Percentiles rank a stretch among this genome's conserved stretches.
Evolutionary conservation across 768 basidiomycete species (phyloP).

Genomic region (Rhodotorula paludigena): DNA sequence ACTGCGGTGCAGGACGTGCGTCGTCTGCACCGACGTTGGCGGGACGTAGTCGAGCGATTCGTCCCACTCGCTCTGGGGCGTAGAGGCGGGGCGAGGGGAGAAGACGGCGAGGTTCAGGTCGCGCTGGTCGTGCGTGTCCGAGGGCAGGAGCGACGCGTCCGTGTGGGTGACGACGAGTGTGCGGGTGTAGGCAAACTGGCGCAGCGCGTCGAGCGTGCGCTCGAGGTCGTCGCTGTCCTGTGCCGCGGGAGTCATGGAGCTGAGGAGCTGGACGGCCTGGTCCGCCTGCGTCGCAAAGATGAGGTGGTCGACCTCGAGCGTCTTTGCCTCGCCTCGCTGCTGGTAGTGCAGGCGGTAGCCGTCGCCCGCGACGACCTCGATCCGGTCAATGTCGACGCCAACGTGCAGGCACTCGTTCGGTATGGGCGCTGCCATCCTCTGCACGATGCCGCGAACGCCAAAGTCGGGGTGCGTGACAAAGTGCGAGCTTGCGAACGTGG

Average conservation of each 20-base stretch:
- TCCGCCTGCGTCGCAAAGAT: slow-evolving; percentile 71
- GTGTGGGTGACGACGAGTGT: slow-evolving; percentile 63
- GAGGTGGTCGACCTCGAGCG: slow-evolving; percentile 55
- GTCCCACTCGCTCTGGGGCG: neutral
- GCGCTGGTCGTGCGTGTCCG: slow-evolving; percentile 53
- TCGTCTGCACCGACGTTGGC: slow-evolving; percentile 63
- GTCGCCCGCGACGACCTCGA: slow-evolving; percentile 46
- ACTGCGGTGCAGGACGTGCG: slow-evolving; percentile 55
- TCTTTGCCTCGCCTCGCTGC: neutral
- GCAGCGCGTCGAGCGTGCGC: slow-evolving; percentile 52
- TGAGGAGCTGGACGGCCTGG: slow-evolving; percentile 57
- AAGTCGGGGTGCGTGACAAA: slow-evolving; percentile 56
- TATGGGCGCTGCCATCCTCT: slow-evolving; percentile 53
- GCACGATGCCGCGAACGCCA: slow-evolving; percentile 61
- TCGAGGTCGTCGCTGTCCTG: neutral
- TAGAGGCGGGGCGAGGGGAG: neutral
- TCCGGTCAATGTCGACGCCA: slow-evolving; percentile 54
- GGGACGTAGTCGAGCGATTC: slow-evolving; percentile 43
- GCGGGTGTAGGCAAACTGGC: slow-evolving; percentile 55
- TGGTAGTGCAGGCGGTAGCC: neutral
- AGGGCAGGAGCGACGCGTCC: slow-evolving; percentile 59
- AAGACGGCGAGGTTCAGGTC: slow-evolving; percentile 59
- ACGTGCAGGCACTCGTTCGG: slow-evolving; percentile 55
- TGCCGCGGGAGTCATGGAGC: slow-evolving; percentile 11
- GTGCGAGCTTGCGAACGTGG: slow-evolving; percentile 63